A percentile compares a stretch with the other conserved stretches of the same genome.
phyloP scores from a whole-genome alignment of 1,139 yeast species.

The Zygoascus meyerae region DNA sequence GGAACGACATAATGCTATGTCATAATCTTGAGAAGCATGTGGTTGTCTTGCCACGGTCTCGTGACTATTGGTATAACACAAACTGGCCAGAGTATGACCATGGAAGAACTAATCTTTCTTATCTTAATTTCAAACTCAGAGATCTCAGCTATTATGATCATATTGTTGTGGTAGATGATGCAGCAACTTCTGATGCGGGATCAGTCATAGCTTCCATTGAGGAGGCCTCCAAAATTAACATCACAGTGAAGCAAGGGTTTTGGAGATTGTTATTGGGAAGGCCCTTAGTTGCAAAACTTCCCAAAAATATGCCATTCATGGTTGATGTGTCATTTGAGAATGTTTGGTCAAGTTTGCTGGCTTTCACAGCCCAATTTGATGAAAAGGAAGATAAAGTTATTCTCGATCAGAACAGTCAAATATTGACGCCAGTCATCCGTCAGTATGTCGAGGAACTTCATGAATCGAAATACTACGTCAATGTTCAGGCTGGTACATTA shows the following conservation, averaged over 20 bases:
- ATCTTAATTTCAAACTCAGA: constrained; percentile 13
- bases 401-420: constrained; percentile 2
- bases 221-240: constrained; percentile 22
- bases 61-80: background rate
- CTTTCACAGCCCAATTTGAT: constrained; percentile 40
- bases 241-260: constrained; percentile 32
- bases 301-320: constrained; percentile 43
- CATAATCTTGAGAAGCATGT: constrained; percentile 23
- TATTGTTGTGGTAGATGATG: constrained; percentile 40
- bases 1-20: constrained; percentile 20
- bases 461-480: constrained; percentile 74
- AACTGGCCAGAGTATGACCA: background rate
- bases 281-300: constrained; percentile 30
- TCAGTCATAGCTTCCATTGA: constrained; percentile 29
- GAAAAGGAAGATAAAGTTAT: constrained; percentile 15
- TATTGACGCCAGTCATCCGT: constrained; percentile 57
- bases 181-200: constrained; percentile 24
- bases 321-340: constrained; percentile 48
- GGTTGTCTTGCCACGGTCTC: constrained; percentile 20
- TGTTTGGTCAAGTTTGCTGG: constrained; percentile 58
- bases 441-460: constrained; percentile 62
- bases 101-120: constrained; percentile 9
- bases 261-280: constrained; percentile 25
- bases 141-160: constrained; percentile 37
- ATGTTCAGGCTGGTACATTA: constrained; percentile 36